phyloP scores from a whole-genome alignment of 176 grass and related monocot genomes.

The Secale cereale region DNA sequence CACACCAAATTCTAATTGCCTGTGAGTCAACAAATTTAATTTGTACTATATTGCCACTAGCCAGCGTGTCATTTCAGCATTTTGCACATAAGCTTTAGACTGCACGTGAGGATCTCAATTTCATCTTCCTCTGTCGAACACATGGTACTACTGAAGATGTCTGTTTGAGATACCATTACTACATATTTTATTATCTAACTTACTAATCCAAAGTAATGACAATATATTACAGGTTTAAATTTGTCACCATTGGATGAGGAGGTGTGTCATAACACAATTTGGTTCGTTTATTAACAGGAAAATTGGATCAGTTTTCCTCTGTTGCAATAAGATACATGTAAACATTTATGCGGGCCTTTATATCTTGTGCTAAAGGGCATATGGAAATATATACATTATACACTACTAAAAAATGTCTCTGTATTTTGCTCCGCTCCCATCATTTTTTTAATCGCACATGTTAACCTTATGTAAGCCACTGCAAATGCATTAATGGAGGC shows the following conservation, averaged over 20 bases:
- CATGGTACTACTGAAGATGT: not conserved
- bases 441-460: not conserved
- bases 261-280: not conserved
- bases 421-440: not conserved
- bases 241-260: not conserved
- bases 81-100: not conserved
- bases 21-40: conserved; percentile 40
- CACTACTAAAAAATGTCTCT: not conserved
- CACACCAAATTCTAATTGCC: conserved; percentile 26
- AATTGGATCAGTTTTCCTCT: not conserved
- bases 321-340: not conserved
- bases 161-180: not conserved
- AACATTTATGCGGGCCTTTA: not conserved
- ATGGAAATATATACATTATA: not conserved
- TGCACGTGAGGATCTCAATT: not conserved
- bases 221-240: not conserved
- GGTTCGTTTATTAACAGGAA: not conserved
- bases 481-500: not conserved
- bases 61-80: not conserved
- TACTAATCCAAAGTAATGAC: not conserved
- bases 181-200: not conserved
- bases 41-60: not conserved
- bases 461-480: not conserved
- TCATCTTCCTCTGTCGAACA: not conserved
- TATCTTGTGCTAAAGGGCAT: not conserved